A percentile compares a stretch with the other conserved stretches of the same genome.
Evolutionary conservation across 2,329 filamentous ascomycete genomes (phyloP).

Genomic region (Lomentospora prolificans): DNA sequence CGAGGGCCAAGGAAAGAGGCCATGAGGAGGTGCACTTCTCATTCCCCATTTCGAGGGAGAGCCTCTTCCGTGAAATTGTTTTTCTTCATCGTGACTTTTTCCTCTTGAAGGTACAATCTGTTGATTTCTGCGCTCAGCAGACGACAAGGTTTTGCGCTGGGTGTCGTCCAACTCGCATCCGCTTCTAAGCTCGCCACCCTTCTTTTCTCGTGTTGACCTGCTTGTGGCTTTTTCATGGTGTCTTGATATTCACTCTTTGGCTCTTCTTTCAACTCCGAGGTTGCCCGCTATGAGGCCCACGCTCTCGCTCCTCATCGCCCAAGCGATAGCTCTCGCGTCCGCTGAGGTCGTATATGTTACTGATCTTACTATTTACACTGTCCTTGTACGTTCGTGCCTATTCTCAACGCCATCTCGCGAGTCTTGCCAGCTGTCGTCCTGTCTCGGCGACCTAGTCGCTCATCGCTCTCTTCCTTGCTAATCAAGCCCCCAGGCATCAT

Average conservation of each 20-base stretch:
- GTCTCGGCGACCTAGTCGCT: background rate
- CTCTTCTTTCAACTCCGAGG: background rate
- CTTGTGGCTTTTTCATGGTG: background rate
- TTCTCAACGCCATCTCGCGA: background rate
- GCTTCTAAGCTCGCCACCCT: background rate
- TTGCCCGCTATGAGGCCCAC: background rate
- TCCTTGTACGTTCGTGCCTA: slow-evolving; percentile 23
- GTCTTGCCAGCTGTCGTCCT: slow-evolving; percentile 8
- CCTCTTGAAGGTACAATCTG: too few species aligned
- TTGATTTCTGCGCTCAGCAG: background rate
- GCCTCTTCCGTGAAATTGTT: too few species aligned
- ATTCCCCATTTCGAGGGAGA: too few species aligned
- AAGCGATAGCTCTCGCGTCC: background rate
- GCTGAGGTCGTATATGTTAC: slow-evolving; percentile 30
- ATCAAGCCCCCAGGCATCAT: slow-evolving; percentile 31
- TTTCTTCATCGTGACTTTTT: too few species aligned
- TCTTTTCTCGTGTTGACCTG: background rate
- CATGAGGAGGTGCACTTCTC: too few species aligned
- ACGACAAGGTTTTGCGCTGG: background rate
- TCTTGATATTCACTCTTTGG: background rate
- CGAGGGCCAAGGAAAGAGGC: too few species aligned
- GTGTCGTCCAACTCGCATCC: background rate
- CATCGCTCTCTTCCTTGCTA: background rate
- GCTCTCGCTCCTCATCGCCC: background rate
- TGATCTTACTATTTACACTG: slow-evolving; percentile 30